Evolutionary conservation across 441 rosid genomes (phyloP).

Genomic region (Syzygium syzygioides): DNA sequence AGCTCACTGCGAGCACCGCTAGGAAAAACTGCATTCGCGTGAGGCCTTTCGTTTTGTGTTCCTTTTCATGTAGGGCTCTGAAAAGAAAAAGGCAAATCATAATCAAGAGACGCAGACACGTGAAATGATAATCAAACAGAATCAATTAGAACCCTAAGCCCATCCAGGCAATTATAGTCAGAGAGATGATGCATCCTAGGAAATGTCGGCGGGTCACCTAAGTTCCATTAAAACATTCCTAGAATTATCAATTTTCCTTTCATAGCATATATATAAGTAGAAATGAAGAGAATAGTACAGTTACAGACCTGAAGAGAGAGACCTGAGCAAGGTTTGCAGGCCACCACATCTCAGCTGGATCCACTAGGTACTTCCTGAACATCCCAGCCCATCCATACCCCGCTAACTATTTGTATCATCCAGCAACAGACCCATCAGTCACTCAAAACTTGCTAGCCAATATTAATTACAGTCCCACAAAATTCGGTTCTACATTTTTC

Average conservation of each 20-base stretch:
- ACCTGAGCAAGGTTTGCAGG: conserved; percentile 96
- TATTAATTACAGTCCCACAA: not conserved
- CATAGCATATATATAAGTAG: not conserved
- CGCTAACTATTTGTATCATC: conserved; percentile 35
- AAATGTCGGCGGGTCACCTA: not conserved
- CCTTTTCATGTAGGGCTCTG: conserved; percentile 94
- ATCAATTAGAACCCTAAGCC: not conserved
- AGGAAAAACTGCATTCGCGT: conserved; percentile 81
- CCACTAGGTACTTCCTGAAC: conserved; percentile 83
- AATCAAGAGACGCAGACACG: not conserved
- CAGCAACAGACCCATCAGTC: not conserved
- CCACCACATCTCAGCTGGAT: conserved; percentile 99
- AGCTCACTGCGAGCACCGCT: conserved; percentile 46
- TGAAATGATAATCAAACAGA: conserved; percentile 7
- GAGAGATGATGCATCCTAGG: not conserved
- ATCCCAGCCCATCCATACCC: conserved; percentile 99
- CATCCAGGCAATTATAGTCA: not conserved
- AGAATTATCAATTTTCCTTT: not conserved
- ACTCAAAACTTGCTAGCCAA: not conserved
- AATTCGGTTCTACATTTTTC: not conserved
- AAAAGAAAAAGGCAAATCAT: not conserved
- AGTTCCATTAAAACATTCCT: not conserved
- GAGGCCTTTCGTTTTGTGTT: conserved; percentile 41
- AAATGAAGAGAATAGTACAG: not conserved
- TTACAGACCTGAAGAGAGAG: conserved; percentile 73